These are phyloP conservation scores for Phaseolus lunatus DNA, from an alignment of 306 rosid species.

Conservation along the genomic window DNA sequence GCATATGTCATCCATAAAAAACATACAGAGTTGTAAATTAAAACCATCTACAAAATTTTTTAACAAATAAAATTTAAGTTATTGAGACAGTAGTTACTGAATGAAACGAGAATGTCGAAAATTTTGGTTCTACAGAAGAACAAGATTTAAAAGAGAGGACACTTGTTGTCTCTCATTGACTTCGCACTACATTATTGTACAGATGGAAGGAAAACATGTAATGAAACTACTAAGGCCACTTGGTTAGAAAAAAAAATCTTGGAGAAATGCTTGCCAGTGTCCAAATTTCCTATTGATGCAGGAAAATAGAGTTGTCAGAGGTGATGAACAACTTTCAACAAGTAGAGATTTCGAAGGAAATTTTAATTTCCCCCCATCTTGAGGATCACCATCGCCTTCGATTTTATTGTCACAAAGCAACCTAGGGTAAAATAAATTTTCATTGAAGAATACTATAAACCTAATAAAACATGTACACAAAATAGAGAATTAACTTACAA, in stretches of 20 bases:
- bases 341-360: constrained; percentile 52
- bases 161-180: neutral
- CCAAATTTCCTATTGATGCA: constrained; percentile 74
- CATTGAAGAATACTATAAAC: constrained; percentile 41
- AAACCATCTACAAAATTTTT: neutral
- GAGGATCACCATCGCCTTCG: constrained; percentile 56
- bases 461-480: constrained; percentile 11
- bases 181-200: neutral
- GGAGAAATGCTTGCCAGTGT: constrained; percentile 58
- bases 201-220: constrained; percentile 4
- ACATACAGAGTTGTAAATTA: constrained; percentile 26
- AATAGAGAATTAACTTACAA: constrained; percentile 68
- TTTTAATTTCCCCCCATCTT: constrained; percentile 54
- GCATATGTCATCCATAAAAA: constrained; percentile 54
- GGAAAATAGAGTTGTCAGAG: constrained; percentile 44
- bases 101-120: neutral
- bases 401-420: constrained; percentile 68
- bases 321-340: constrained; percentile 56
- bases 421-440: constrained; percentile 52
- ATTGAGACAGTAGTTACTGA: neutral
- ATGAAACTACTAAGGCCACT: constrained; percentile 15
- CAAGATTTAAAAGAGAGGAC: neutral
- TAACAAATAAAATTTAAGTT: constrained; percentile 3
- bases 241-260: constrained; percentile 1
- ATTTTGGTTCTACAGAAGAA: neutral